Percentiles rank a stretch among this genome's conserved stretches.
These are phyloP conservation scores for Nidula niveotomentosa DNA, from an alignment of 1,284 basidiomycete species.

Conservation along the genomic window DNA sequence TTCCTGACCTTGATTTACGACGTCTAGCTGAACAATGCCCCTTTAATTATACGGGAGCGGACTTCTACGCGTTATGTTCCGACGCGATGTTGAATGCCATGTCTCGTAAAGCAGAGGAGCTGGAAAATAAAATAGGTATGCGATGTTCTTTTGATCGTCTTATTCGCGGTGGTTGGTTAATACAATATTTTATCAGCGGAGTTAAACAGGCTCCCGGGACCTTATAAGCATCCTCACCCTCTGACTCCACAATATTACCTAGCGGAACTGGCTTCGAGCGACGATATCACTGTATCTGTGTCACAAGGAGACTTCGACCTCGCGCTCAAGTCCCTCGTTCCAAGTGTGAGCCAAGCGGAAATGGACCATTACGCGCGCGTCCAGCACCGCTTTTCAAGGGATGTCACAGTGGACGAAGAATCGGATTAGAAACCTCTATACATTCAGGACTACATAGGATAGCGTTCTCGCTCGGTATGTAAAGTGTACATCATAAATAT, in stretches of 20 bases:
- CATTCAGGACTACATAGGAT: no score
- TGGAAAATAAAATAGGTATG: constrained; percentile 75
- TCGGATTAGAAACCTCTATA: neutral
- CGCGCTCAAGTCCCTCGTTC: constrained; percentile 78
- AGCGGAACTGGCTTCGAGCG: constrained; percentile 75
- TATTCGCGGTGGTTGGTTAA: neutral
- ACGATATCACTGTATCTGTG: constrained; percentile 81
- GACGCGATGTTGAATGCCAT: constrained; percentile 97
- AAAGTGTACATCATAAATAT: no score
- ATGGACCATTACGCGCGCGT: constrained; percentile 86
- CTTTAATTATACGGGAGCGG: constrained; percentile 95
- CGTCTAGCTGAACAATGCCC: constrained; percentile 78
- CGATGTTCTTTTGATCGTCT: neutral
- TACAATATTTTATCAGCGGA: constrained; percentile 31
- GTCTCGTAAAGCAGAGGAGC: constrained; percentile 80
- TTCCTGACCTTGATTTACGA: constrained; percentile 67
- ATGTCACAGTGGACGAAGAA: neutral
- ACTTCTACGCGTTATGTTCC: constrained; percentile 97
- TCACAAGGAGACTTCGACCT: constrained; percentile 72
- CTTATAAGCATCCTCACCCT: constrained; percentile 59
- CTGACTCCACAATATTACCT: constrained; percentile 94
- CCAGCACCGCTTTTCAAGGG: constrained; percentile 65
- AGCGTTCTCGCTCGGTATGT: no score
- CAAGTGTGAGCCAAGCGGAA: constrained; percentile 88
- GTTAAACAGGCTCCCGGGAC: constrained; percentile 40